phyloP scores from a whole-genome alignment of 2,329 filamentous ascomycete species.

The Zymoseptoria ardabiliae region DNA sequence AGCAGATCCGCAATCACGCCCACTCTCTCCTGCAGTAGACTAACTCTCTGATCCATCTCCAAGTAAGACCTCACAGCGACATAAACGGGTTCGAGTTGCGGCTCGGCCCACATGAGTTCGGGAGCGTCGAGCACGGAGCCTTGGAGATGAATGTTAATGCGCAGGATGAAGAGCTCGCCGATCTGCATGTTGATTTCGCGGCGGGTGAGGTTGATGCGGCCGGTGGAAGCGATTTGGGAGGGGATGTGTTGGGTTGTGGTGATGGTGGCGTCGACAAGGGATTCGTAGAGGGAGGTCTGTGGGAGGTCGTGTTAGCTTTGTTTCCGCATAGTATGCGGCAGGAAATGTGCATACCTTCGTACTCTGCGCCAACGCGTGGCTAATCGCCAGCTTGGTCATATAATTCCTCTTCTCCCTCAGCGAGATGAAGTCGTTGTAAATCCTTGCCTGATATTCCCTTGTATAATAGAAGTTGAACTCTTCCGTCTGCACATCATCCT shows the following conservation, averaged over 20 bases:
- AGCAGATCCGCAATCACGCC: constrained; percentile 90
- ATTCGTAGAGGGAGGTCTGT: constrained; percentile 89
- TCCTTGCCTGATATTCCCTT: constrained; percentile 90
- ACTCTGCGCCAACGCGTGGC: constrained; percentile 87
- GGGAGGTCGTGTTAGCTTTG: constrained; percentile 2
- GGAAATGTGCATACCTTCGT: constrained; percentile 59
- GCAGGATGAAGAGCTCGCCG: constrained; percentile 91
- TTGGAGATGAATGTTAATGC: constrained; percentile 97
- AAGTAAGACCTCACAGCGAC: constrained; percentile 91
- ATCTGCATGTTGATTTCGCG: constrained; percentile 99
- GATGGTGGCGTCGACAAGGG: constrained; percentile 88
- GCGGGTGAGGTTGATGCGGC: constrained; percentile 80
- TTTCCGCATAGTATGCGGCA: not conserved
- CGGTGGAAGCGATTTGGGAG: constrained; percentile 83
- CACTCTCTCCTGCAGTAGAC: constrained; percentile 78
- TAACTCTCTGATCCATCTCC: constrained; percentile 95
- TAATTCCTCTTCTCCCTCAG: constrained; percentile 90
- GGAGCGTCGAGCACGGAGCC: constrained; percentile 94
- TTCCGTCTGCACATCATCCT: constrained; percentile 88
- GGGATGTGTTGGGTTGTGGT: constrained; percentile 89
- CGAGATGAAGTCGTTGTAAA: constrained; percentile 99
- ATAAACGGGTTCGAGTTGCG: constrained; percentile 92
- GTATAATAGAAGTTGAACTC: constrained; percentile 99
- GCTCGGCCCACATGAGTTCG: constrained; percentile 97
- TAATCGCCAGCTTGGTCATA: constrained; percentile 96